A percentile compares a stretch with the other conserved stretches of the same genome.
Conservation (phyloP, 2,329 filamentous ascomycete species). For the Verticillium albo-atrum region DNA sequence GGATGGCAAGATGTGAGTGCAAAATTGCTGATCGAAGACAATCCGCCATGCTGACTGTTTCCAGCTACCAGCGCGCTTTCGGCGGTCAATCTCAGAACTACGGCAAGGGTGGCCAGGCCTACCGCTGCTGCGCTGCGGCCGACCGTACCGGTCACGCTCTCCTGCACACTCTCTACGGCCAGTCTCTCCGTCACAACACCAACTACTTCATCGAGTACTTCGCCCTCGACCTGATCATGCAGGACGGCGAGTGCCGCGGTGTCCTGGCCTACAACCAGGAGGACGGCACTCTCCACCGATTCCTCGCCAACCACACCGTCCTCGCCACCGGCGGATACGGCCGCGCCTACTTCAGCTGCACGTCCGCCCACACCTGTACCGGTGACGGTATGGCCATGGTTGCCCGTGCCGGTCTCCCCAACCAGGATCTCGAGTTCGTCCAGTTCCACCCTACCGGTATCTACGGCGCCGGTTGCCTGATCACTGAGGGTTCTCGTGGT, state of each 20-base stretch:
- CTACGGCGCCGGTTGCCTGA: constrained; percentile 96
- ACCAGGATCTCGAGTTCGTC: constrained; percentile 99
- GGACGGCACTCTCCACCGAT: constrained; percentile 94
- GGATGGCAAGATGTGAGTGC: constrained; percentile 81
- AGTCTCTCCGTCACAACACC: constrained; percentile 94
- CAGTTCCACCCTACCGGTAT: constrained; percentile 99
- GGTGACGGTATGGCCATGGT: constrained; percentile 99
- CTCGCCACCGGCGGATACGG: constrained; percentile 96
- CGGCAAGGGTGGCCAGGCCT: constrained; percentile 96
- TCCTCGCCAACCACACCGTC: constrained; percentile 95
- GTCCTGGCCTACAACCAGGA: constrained; percentile 98
- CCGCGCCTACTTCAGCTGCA: constrained; percentile 97
- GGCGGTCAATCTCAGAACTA: constrained; percentile 94
- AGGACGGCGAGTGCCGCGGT: constrained; percentile 94
- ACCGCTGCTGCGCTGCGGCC: constrained; percentile 93
- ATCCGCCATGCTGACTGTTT: background rate
- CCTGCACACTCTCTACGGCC: constrained; percentile 96
- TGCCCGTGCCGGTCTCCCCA: constrained; percentile 91
- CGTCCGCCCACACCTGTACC: constrained; percentile 95
- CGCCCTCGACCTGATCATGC: constrained; percentile 94
- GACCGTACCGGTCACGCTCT: constrained; percentile 97
- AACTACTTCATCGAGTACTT: constrained; percentile 99
- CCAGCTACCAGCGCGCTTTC: constrained; percentile 94
- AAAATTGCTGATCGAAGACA: constrained; percentile 2
- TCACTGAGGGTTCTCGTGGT: constrained; percentile 95